These are phyloP conservation scores for Colletotrichum cuscutae DNA, from an alignment of 2,329 filamentous ascomycete species.

Conservation along the genomic window DNA sequence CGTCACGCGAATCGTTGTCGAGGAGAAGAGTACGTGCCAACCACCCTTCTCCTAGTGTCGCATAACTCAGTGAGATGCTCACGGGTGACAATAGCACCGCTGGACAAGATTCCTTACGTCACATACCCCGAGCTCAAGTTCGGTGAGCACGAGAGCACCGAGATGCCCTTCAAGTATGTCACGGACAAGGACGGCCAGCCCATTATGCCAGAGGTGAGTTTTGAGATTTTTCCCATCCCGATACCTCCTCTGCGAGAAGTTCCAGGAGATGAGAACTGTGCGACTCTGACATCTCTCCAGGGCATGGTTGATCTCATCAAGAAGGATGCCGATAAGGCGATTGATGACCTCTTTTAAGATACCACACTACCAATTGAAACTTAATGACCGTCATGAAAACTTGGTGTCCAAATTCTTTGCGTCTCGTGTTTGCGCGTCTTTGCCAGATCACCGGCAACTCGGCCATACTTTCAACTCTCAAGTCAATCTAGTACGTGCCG, in stretches of 20 bases:
- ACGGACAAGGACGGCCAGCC: constrained; percentile 78
- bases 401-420: no score
- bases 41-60: not conserved
- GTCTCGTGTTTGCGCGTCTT: not conserved
- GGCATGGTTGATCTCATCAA: constrained; percentile 96
- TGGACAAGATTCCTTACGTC: constrained; percentile 83
- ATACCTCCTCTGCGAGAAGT: no score
- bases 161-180: constrained; percentile 99
- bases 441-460: not conserved
- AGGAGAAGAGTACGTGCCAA: constrained; percentile 75
- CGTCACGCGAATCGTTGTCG: constrained; percentile 89
- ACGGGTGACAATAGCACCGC: constrained; percentile 64
- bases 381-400: constrained; percentile 6
- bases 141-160: constrained; percentile 90
- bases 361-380: constrained; percentile 26
- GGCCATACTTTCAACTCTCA: not conserved
- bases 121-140: constrained; percentile 92
- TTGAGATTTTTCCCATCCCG: not conserved
- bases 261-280: not conserved
- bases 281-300: constrained; percentile 55
- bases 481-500: no score
- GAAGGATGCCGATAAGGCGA: constrained; percentile 91
- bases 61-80: not conserved
- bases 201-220: constrained; percentile 87
- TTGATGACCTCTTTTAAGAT: constrained; percentile 81